Percentiles rank a stretch among this genome's conserved stretches.
Evolutionary conservation across 441 rosid genomes (phyloP).

Genomic region (Populus hybrid): DNA sequence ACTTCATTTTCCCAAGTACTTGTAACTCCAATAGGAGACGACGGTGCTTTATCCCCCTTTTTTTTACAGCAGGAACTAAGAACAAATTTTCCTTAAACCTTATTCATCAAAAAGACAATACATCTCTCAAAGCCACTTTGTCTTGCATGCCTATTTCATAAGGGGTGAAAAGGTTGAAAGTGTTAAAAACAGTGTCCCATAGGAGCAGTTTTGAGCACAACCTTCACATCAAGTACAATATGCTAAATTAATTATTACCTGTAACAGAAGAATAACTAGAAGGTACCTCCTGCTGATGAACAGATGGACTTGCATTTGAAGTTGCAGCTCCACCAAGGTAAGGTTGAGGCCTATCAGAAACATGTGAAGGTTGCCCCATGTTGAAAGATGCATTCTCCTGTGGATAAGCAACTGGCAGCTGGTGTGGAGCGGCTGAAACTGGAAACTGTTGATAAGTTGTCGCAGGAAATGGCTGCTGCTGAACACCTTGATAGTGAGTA

Average conservation of each 20-base stretch:
- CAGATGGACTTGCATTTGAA: conserved; percentile 49
- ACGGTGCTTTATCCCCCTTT: neutral
- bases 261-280: conserved; percentile 99
- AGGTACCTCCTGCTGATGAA: conserved; percentile 99
- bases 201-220: conserved; percentile 45
- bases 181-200: neutral
- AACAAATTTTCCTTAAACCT: neutral
- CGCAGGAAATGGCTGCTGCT: conserved; percentile 43
- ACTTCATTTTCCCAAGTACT: neutral
- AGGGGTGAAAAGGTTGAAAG: neutral
- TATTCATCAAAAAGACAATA: neutral
- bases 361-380: conserved; percentile 37
- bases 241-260: conserved; percentile 81
- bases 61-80: neutral
- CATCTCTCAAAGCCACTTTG: neutral
- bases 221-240: conserved; percentile 50
- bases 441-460: conserved; percentile 64
- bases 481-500: conserved; percentile 56
- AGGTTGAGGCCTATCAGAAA: conserved; percentile 41
- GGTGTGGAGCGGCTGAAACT: conserved; percentile 40
- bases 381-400: conserved; percentile 41
- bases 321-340: conserved; percentile 47
- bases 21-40: neutral
- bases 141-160: neutral
- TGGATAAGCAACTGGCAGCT: conserved; percentile 40